phyloP scores from a whole-genome alignment of 2,329 filamentous ascomycete genomes.

The Colletotrichum neosansevieriae region DNA sequence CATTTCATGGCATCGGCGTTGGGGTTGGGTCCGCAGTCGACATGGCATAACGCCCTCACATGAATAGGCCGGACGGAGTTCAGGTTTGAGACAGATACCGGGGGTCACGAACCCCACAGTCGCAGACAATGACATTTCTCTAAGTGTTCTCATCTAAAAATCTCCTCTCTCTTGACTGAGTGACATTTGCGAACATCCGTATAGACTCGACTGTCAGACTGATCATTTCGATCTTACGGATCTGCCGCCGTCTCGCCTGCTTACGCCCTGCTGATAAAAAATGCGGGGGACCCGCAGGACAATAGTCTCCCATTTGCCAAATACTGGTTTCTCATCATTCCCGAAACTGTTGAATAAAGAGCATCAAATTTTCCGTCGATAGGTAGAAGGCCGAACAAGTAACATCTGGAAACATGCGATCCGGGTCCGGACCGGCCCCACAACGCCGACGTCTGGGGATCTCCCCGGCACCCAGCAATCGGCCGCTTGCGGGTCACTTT shows the following conservation, averaged over 20 bases:
- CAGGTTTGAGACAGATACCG: conserved; percentile 16
- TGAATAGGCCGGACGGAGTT: conserved; percentile 5
- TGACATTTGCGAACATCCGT: neutral
- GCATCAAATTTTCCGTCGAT: too few species aligned
- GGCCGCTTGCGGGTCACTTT: too few species aligned
- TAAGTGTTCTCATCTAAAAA: neutral
- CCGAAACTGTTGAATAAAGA: neutral
- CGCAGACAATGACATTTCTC: conserved; percentile 3
- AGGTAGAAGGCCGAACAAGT: too few species aligned
- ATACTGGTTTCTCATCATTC: neutral
- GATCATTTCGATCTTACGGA: too few species aligned
- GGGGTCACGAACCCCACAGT: neutral
- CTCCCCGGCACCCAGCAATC: too few species aligned
- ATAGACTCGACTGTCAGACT: neutral
- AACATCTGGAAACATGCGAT: too few species aligned
- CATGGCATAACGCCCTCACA: conserved; percentile 3
- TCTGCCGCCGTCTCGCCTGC: too few species aligned
- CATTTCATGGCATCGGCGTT: conserved; percentile 35
- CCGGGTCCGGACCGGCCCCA: too few species aligned
- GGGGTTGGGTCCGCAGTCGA: conserved; percentile 1
- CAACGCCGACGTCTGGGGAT: too few species aligned
- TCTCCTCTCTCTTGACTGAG: neutral
- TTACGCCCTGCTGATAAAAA: neutral
- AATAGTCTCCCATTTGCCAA: too few species aligned
- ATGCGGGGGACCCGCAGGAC: neutral